Evolutionary conservation across 1,139 yeast genomes (phyloP).

Genomic region (Protomyces pachydermus): DNA sequence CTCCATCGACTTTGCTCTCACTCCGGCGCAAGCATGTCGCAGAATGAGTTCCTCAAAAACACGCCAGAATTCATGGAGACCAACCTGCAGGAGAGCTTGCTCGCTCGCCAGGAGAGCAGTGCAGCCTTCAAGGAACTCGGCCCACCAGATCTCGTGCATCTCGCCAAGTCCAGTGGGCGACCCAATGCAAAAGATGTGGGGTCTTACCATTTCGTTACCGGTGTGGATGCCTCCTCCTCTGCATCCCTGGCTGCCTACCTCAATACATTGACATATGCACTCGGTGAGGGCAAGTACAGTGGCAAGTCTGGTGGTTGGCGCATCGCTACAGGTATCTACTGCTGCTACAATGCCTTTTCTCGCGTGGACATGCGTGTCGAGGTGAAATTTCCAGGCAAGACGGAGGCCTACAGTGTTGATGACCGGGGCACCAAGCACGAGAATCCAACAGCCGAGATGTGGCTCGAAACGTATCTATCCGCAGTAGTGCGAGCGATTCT

Average conservation of each 20-base stretch:
- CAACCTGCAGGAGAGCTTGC: slow-evolving; percentile 49
- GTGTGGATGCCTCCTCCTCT: slow-evolving; percentile 56
- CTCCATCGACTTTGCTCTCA: too few species aligned
- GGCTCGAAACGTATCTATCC: slow-evolving; percentile 80
- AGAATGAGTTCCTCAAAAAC: slow-evolving; percentile 15
- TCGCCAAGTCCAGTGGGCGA: slow-evolving; percentile 48
- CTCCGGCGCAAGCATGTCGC: neutral
- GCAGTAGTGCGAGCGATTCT: slow-evolving; percentile 66
- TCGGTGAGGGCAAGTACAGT: slow-evolving; percentile 64
- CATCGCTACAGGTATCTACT: slow-evolving; percentile 65
- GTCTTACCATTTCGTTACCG: slow-evolving; percentile 68
- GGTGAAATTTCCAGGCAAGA: slow-evolving; percentile 69
- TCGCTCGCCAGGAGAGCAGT: slow-evolving; percentile 47
- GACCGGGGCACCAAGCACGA: slow-evolving; percentile 47
- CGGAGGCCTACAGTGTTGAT: slow-evolving; percentile 65
- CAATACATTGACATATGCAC: slow-evolving; percentile 60
- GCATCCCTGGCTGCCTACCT: slow-evolving; percentile 66
- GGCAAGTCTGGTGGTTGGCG: slow-evolving; percentile 73
- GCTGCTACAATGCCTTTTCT: slow-evolving; percentile 65
- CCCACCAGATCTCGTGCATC: slow-evolving; percentile 83
- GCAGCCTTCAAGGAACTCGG: slow-evolving; percentile 60
- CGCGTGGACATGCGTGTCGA: slow-evolving; percentile 65
- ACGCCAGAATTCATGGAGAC: slow-evolving; percentile 41
- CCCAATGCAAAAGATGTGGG: slow-evolving; percentile 45
- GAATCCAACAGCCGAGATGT: slow-evolving; percentile 41